Conservation (phyloP, 306 rosid genomes). For the Quercus gilva region DNA sequence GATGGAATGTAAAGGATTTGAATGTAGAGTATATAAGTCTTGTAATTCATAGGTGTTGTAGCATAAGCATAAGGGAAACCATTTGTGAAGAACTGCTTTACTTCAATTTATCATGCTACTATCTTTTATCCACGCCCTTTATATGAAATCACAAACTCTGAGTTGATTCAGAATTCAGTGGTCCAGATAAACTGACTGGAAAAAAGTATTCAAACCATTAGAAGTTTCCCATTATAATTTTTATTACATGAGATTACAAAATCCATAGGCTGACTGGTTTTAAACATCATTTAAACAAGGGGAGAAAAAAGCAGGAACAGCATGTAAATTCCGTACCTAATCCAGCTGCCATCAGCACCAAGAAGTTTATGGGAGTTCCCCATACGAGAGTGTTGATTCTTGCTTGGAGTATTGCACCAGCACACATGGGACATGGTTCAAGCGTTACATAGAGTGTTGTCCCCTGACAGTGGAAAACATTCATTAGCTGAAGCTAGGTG, state of each 20-base stretch:
- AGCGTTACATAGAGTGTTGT: conserved; percentile 86
- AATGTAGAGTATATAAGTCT: not conserved
- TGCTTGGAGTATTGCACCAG: conserved; percentile 96
- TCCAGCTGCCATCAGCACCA: conserved; percentile 99
- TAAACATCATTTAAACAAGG: not conserved
- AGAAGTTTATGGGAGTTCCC: conserved; percentile 99
- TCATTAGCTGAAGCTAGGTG: conserved; percentile 26
- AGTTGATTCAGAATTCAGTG: not conserved
- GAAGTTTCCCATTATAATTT: not conserved
- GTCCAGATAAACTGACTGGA: not conserved
- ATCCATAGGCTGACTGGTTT: not conserved
- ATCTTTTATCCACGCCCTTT: not conserved
- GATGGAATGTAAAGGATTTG: not conserved
- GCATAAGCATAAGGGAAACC: not conserved
- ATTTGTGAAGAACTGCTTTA: not conserved
- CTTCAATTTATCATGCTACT: not conserved
- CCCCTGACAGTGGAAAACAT: conserved; percentile 43
- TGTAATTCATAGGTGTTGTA: not conserved
- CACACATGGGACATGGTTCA: conserved; percentile 99
- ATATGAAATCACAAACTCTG: not conserved
- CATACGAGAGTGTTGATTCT: conserved; percentile 78
- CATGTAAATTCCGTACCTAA: conserved; percentile 53
- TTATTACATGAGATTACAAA: not conserved
- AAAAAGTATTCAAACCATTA: not conserved
- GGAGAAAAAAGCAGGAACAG: not conserved